phyloP scores from a whole-genome alignment of 176 grass and related monocot genomes.

The Oryza punctata region DNA sequence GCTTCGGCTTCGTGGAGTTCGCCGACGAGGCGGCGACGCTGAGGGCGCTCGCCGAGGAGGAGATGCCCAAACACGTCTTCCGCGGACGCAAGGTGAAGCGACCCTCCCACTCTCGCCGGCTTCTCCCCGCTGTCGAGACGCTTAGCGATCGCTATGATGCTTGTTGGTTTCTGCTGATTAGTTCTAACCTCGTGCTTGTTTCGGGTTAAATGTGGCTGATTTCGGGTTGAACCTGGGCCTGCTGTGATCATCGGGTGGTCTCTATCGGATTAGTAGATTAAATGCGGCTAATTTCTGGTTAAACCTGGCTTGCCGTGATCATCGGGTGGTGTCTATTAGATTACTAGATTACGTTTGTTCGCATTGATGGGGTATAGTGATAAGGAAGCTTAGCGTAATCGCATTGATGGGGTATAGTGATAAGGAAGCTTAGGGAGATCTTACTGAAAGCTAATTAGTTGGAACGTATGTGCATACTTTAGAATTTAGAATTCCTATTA shows the following conservation, averaged over 20 bases:
- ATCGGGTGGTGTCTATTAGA: not conserved
- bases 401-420: not conserved
- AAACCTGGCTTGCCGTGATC: not conserved
- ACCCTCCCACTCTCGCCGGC: too few species aligned
- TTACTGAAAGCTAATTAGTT: too few species aligned
- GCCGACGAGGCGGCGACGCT: slow-evolving; percentile 29
- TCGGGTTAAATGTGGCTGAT: not conserved
- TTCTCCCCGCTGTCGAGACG: not conserved
- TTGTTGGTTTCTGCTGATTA: too few species aligned
- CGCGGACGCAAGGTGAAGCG: slow-evolving; percentile 43
- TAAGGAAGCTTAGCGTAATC: too few species aligned
- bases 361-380: not conserved
- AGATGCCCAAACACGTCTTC: slow-evolving; percentile 44
- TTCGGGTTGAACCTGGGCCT: not conserved
- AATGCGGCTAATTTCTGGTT: not conserved
- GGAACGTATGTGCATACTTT: too few species aligned
- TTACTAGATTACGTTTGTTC: not conserved
- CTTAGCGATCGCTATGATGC: too few species aligned
- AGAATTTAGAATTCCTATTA: too few species aligned
- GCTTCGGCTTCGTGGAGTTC: slow-evolving; percentile 78
- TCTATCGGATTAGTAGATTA: not conserved
- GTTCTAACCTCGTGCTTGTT: too few species aligned
- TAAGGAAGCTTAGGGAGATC: not conserved
- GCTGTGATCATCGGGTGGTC: not conserved
- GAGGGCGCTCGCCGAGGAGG: slow-evolving; percentile 41